Conservation (phyloP, 2,329 filamentous ascomycete species). For the Cladophialophora chaetospira region DNA sequence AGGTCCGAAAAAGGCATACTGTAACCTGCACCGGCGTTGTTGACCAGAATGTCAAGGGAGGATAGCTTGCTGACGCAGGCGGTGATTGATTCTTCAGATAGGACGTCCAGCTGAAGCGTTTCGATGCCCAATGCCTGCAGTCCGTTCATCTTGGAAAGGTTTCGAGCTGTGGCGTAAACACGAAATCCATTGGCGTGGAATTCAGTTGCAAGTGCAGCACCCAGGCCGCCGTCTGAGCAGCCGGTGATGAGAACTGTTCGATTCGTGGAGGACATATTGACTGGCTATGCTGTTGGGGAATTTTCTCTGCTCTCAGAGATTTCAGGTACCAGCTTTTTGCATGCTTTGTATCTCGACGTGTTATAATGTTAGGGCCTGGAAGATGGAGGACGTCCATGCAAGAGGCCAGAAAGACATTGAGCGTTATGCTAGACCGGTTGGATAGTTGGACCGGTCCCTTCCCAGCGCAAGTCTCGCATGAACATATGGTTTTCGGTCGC, state of each 20-base stretch:
- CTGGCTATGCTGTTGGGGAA: too few species aligned
- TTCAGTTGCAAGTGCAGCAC: constrained; percentile 39
- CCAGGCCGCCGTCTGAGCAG: constrained; percentile 37
- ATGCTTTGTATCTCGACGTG: too few species aligned
- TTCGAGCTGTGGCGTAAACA: constrained; percentile 44
- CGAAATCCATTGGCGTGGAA: constrained; percentile 39
- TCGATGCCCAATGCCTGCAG: constrained; percentile 19
- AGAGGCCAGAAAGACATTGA: too few species aligned
- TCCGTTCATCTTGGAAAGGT: constrained; percentile 35
- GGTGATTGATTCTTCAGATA: constrained; percentile 35
- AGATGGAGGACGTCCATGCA: too few species aligned
- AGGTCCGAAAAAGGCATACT: constrained; percentile 36
- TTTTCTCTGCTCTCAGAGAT: too few species aligned
- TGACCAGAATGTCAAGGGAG: constrained; percentile 48
- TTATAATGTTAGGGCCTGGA: too few species aligned
- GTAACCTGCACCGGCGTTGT: constrained; percentile 47
- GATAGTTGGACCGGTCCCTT: too few species aligned
- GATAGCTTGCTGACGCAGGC: constrained; percentile 36
- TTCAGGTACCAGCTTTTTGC: too few species aligned
- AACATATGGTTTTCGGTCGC: too few species aligned
- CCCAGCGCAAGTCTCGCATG: too few species aligned
- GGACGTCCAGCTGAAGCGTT: constrained; percentile 29
- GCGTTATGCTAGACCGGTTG: too few species aligned
- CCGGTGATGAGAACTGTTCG: constrained; percentile 25
- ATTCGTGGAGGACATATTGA: background rate